phyloP scores from a whole-genome alignment of 805 yeast genomes.

The Blastobotrys robertii region DNA sequence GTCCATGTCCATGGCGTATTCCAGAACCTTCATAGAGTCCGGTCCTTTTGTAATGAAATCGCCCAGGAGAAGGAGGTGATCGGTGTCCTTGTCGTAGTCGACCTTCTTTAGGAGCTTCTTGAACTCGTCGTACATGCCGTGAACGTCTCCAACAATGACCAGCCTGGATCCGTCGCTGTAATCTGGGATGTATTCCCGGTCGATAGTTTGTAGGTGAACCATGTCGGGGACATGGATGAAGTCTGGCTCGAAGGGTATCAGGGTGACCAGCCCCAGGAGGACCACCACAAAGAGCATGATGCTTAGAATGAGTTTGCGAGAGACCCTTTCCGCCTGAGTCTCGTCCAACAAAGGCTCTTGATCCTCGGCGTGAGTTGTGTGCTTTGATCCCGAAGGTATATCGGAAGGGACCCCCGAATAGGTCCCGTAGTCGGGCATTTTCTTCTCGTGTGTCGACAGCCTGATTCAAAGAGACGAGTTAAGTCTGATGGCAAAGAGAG shows the following conservation, averaged over 20 bases:
- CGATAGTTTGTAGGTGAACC: slow-evolving; percentile 10
- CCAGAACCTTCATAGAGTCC: slow-evolving; percentile 57
- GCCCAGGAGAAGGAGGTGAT: slow-evolving; percentile 64
- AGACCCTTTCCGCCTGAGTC: background rate
- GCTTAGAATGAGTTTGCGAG: no score
- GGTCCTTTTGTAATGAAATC: slow-evolving; percentile 84
- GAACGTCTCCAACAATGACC: slow-evolving; percentile 78
- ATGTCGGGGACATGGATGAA: slow-evolving; percentile 15
- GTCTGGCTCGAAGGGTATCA: slow-evolving; percentile 6
- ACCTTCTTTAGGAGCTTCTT: slow-evolving; percentile 42
- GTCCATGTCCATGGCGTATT: slow-evolving; percentile 48
- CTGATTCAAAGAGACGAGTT: background rate
- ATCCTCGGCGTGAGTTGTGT: background rate
- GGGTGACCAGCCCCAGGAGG: background rate
- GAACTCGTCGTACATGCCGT: slow-evolving; percentile 61
- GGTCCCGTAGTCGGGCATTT: background rate
- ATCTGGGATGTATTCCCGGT: background rate
- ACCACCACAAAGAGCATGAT: background rate
- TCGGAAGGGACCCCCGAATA: no score
- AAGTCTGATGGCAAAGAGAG: background rate
- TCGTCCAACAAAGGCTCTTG: background rate
- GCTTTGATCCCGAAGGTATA: no score
- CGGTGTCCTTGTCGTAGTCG: slow-evolving; percentile 32
- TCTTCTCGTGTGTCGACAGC: background rate
- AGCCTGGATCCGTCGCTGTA: slow-evolving; percentile 32